A percentile compares a stretch with the other conserved stretches of the same genome.
Conservation (phyloP, 495 filamentous ascomycete genomes). For the Neurospora pannonica region DNA sequence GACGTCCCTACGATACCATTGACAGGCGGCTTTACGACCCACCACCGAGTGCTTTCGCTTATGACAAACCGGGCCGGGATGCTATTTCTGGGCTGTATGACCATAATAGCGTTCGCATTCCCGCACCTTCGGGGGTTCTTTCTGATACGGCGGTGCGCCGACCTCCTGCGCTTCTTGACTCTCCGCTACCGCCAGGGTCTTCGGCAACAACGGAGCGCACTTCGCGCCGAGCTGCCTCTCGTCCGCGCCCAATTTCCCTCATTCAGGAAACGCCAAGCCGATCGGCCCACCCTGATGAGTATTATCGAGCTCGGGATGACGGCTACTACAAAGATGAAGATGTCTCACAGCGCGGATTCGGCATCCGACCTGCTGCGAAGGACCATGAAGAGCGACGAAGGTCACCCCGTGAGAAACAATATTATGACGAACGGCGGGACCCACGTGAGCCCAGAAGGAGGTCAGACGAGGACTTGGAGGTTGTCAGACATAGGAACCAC, state of each 20-base stretch:
- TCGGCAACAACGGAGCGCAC: not conserved
- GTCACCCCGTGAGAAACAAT: slow-evolving; percentile 13
- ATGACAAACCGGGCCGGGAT: slow-evolving; percentile 46
- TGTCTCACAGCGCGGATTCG: slow-evolving; percentile 33
- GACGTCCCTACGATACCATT: slow-evolving; percentile 28
- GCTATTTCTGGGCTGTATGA: slow-evolving; percentile 34
- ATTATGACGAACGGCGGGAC: slow-evolving; percentile 30
- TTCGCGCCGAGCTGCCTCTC: slow-evolving; percentile 15
- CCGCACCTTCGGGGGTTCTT: slow-evolving; percentile 29
- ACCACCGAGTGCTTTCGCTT: slow-evolving; percentile 51
- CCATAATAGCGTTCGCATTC: slow-evolving; percentile 33
- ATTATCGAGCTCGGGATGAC: slow-evolving; percentile 26
- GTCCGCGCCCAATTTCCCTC: slow-evolving; percentile 35
- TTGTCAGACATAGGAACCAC: slow-evolving; percentile 9
- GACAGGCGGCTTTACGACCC: slow-evolving; percentile 42
- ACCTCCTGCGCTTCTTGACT: slow-evolving; percentile 15
- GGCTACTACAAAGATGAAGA: slow-evolving; percentile 31
- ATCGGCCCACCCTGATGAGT: slow-evolving; percentile 30
- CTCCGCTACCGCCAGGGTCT: slow-evolving; percentile 3
- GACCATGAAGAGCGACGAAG: slow-evolving; percentile 19
- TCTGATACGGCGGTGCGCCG: slow-evolving; percentile 26
- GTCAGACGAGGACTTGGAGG: slow-evolving; percentile 28
- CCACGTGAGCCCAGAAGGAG: slow-evolving; percentile 17
- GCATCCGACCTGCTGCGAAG: slow-evolving; percentile 31
- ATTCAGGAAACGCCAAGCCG: slow-evolving; percentile 33